Evolutionary conservation across 352 stramenopile genomes (phyloP).

Genomic region (Phytopythium cucurbitacearum): DNA sequence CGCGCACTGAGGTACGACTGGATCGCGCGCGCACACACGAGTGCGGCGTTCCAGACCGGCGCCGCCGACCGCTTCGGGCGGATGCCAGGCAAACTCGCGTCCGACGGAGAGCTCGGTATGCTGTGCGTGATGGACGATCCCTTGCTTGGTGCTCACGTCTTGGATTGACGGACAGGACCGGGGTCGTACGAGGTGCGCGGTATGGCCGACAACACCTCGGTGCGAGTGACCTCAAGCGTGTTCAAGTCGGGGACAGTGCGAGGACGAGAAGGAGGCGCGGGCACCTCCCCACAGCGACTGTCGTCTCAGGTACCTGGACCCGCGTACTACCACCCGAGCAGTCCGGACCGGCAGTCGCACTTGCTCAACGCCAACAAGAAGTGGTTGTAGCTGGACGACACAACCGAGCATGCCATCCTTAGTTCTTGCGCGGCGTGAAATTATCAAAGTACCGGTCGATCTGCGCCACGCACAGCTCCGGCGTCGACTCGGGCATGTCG

Average conservation of each 20-base stretch:
- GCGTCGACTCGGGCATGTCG: constrained; percentile 82
- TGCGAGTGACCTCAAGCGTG: constrained; percentile 19
- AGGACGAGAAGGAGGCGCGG: constrained; percentile 8
- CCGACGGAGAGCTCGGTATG: constrained; percentile 49
- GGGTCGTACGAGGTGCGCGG: constrained; percentile 45
- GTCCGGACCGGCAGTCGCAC: constrained; percentile 53
- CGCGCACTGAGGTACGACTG: constrained; percentile 59
- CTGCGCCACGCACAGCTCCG: constrained; percentile 60
- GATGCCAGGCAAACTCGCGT: constrained; percentile 22
- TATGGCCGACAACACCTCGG: constrained; percentile 14
- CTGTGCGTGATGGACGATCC: neutral
- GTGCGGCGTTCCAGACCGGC: constrained; percentile 55
- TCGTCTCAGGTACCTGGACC: constrained; percentile 30
- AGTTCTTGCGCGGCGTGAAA: constrained; percentile 50
- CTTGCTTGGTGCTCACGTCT: constrained; percentile 2
- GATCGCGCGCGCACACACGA: constrained; percentile 53
- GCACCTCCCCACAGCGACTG: constrained; percentile 1
- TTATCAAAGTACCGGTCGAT: constrained; percentile 85
- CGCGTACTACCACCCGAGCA: constrained; percentile 61
- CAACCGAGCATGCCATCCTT: constrained; percentile 1
- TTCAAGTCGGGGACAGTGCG: constrained; percentile 42
- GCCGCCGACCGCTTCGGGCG: constrained; percentile 54
- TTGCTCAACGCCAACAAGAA: constrained; percentile 79
- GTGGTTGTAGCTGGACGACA: constrained; percentile 39
- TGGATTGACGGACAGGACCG: constrained; percentile 24